A percentile compares a stretch with the other conserved stretches of the same genome.
phyloP scores from a whole-genome alignment of 805 yeast species.

The Candida tammaniensis region DNA sequence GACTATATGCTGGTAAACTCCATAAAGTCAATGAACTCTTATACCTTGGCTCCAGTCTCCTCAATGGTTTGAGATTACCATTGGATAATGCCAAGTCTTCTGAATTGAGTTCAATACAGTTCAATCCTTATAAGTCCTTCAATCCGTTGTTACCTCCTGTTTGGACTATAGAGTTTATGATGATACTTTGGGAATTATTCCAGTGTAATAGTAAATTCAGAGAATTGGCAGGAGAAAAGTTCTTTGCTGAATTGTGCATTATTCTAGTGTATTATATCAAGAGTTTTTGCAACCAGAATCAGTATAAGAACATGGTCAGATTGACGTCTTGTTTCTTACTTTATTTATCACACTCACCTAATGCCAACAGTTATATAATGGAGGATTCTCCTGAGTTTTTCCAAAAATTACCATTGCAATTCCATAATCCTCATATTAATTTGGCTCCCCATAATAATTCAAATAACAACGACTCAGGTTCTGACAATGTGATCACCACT shows the following conservation, averaged over 20 bases:
- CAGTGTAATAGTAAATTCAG: constrained; percentile 68
- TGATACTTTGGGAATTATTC: constrained; percentile 71
- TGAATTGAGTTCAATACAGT: too few species aligned
- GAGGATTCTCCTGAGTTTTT: constrained; percentile 45
- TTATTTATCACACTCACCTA: constrained; percentile 43
- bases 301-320: constrained; percentile 44
- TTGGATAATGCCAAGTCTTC: too few species aligned
- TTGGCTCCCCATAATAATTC: too few species aligned
- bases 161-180: constrained; percentile 58
- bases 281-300: constrained; percentile 40
- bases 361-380: constrained; percentile 39
- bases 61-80: constrained; percentile 47
- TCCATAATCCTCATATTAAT: constrained; percentile 15
- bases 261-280: constrained; percentile 56
- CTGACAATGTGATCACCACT: constrained; percentile 43
- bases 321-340: constrained; percentile 51
- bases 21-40: constrained; percentile 54
- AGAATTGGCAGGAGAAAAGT: constrained; percentile 33
- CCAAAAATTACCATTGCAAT: constrained; percentile 51
- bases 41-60: constrained; percentile 46
- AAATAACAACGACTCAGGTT: constrained; percentile 19
- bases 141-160: constrained; percentile 21
- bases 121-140: background rate
- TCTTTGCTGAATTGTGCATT: constrained; percentile 53
- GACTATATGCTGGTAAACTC: constrained; percentile 51